Evolutionary conservation across 1,139 yeast species (phyloP).

Genomic region (Yamadazyma dushanensis): DNA sequence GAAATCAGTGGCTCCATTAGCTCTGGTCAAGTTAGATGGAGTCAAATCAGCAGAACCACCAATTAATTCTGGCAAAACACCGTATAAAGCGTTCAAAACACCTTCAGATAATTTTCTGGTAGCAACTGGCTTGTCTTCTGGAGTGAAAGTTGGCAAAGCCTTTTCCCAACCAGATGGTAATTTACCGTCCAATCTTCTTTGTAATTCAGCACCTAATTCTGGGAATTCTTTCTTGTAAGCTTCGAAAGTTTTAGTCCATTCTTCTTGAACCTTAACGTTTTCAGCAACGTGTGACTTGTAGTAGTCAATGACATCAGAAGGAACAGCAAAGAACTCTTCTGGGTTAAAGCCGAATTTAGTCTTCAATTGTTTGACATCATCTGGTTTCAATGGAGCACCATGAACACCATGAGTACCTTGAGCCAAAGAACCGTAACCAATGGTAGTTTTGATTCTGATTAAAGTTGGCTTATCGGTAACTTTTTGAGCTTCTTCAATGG

Average conservation of each 20-base stretch:
- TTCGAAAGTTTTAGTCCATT: conserved; percentile 70
- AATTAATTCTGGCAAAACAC: conserved; percentile 78
- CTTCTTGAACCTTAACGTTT: conserved; percentile 61
- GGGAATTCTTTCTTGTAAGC: conserved; percentile 74
- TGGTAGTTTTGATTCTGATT: conserved; percentile 85
- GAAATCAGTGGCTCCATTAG: conserved; percentile 85
- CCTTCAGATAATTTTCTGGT: conserved; percentile 94
- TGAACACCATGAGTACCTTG: conserved; percentile 93
- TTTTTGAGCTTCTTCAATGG: conserved; percentile 70
- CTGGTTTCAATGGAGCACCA: conserved; percentile 95
- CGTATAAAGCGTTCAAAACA: conserved; percentile 65
- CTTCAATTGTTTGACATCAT: conserved; percentile 89
- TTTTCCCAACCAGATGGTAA: conserved; percentile 86
- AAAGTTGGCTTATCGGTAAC: conserved; percentile 86
- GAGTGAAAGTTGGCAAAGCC: conserved; percentile 74
- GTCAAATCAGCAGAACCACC: conserved; percentile 99
- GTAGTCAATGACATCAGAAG: conserved; percentile 77
- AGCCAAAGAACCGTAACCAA: conserved; percentile 89
- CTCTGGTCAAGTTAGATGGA: conserved; percentile 95
- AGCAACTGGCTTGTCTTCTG: conserved; percentile 82
- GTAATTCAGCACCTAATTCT: conserved; percentile 65
- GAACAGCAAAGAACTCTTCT: conserved; percentile 73
- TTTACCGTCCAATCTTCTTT: conserved; percentile 78
- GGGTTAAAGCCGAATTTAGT: conserved; percentile 87
- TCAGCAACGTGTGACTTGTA: conserved; percentile 58